Evolutionary conservation across 805 yeast species (phyloP).

Genomic region (Wickerhamomyces canadensis): DNA sequence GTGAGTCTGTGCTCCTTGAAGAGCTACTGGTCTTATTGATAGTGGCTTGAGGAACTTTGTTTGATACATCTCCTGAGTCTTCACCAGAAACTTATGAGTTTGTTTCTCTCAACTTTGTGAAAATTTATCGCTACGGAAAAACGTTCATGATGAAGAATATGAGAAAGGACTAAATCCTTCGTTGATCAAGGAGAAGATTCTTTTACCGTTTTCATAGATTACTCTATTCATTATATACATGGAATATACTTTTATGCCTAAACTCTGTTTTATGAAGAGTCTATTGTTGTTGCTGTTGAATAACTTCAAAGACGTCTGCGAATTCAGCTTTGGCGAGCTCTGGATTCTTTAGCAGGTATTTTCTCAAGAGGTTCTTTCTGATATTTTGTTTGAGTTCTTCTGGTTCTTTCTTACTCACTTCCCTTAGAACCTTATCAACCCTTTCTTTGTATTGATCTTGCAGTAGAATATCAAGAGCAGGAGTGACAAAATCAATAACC

Average conservation of each 20-base stretch:
- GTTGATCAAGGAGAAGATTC: too few relatives aligned
- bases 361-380: conserved; percentile 68
- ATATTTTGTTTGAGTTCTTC: conserved; percentile 42
- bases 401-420: conserved; percentile 34
- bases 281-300: conserved; percentile 5
- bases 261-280: too few relatives aligned
- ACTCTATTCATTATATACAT: too few relatives aligned
- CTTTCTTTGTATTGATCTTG: conserved; percentile 30
- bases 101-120: neutral
- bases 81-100: too few relatives aligned
- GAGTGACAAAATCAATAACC: conserved; percentile 31
- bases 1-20: neutral
- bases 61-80: too few relatives aligned
- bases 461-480: conserved; percentile 30
- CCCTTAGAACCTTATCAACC: conserved; percentile 30
- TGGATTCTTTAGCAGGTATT: conserved; percentile 41
- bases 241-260: too few relatives aligned
- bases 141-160: too few relatives aligned
- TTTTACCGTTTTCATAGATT: too few relatives aligned
- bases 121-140: too few relatives aligned
- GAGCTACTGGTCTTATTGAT: conserved; percentile 1
- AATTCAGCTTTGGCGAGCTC: conserved; percentile 19
- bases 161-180: too few relatives aligned
- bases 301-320: conserved; percentile 13
- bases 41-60: conserved; percentile 31